Conservation (phyloP, 1,284 basidiomycete species). For the Kwoniella shivajii region DNA sequence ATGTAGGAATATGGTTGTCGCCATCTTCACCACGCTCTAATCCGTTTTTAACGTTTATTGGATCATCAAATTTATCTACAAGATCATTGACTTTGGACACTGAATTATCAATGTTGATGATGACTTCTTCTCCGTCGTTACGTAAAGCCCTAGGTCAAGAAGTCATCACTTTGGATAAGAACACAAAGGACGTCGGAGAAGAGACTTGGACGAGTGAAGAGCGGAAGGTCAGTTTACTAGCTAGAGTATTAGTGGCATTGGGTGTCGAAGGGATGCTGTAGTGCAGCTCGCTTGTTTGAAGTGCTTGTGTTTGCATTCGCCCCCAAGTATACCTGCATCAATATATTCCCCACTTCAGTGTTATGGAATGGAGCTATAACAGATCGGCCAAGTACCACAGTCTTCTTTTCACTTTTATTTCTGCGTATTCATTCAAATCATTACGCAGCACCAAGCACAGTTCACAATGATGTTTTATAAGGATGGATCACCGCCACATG, state of each 20-base stretch:
- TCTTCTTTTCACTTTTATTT: too few relatives aligned
- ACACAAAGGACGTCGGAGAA: constrained; percentile 56
- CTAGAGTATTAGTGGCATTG: constrained; percentile 63
- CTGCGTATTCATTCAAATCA: too few relatives aligned
- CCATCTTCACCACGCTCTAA: constrained; percentile 34
- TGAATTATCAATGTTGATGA: constrained; percentile 85
- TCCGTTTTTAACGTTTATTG: constrained; percentile 82
- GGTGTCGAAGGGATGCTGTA: constrained; percentile 54
- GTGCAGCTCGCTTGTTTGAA: background rate
- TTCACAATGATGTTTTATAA: too few relatives aligned
- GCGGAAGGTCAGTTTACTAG: constrained; percentile 70
- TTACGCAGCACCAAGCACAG: too few relatives aligned
- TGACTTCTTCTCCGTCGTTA: constrained; percentile 62
- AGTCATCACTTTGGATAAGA: constrained; percentile 53
- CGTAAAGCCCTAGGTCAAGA: constrained; percentile 56
- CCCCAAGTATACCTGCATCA: too few relatives aligned
- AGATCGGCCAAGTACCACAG: too few relatives aligned
- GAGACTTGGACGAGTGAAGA: constrained; percentile 57
- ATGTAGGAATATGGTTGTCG: constrained; percentile 86
- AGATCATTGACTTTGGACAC: constrained; percentile 89
- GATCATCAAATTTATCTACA: constrained; percentile 93
- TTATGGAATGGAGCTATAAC: too few relatives aligned
- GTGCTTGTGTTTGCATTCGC: background rate
- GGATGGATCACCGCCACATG: too few relatives aligned
- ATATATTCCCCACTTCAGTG: too few relatives aligned